Evolutionary conservation across 352 stramenopile genomes (phyloP).

Genomic region (Globisporangium heterothallicum): DNA sequence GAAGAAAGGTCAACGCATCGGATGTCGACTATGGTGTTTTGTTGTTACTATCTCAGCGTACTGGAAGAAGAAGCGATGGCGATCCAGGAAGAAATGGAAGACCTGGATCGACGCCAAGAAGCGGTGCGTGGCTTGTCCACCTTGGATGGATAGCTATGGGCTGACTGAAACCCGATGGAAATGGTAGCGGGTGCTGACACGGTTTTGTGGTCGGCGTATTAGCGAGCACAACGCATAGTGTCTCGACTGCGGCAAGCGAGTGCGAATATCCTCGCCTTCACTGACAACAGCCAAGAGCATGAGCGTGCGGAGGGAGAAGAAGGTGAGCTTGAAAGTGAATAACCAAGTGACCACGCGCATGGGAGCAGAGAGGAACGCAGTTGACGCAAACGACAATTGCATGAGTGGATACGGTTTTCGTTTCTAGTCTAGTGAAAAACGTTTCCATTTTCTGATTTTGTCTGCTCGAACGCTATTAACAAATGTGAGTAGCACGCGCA

Average conservation of each 20-base stretch:
- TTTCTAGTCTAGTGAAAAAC: constrained; percentile 15
- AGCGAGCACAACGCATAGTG: constrained; percentile 38
- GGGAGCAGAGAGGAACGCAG: neutral
- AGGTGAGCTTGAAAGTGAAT: neutral
- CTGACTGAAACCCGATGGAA: neutral
- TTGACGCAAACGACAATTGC: neutral
- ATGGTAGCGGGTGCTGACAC: neutral
- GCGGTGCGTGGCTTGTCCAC: constrained; percentile 20
- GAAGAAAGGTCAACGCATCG: too few species aligned
- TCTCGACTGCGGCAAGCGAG: constrained; percentile 42
- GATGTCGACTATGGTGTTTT: too few species aligned
- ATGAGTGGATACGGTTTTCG: constrained; percentile 5
- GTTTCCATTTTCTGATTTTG: constrained; percentile 9
- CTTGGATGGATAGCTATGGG: neutral
- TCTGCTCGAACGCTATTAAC: constrained; percentile 6
- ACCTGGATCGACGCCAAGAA: constrained; percentile 52
- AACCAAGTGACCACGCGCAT: neutral
- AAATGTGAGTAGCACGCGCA: neutral
- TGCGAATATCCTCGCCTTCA: constrained; percentile 52
- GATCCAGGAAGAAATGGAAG: constrained; percentile 60
- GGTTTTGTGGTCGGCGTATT: neutral
- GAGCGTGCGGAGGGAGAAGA: constrained; percentile 6
- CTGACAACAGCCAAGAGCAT: constrained; percentile 21
- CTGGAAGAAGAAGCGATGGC: constrained; percentile 41
- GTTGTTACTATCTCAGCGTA: constrained; percentile 22